Percentiles rank a stretch among this genome's conserved stretches.
phyloP scores from a whole-genome alignment of 495 filamentous ascomycete species.

The Trichocladium antarcticum region DNA sequence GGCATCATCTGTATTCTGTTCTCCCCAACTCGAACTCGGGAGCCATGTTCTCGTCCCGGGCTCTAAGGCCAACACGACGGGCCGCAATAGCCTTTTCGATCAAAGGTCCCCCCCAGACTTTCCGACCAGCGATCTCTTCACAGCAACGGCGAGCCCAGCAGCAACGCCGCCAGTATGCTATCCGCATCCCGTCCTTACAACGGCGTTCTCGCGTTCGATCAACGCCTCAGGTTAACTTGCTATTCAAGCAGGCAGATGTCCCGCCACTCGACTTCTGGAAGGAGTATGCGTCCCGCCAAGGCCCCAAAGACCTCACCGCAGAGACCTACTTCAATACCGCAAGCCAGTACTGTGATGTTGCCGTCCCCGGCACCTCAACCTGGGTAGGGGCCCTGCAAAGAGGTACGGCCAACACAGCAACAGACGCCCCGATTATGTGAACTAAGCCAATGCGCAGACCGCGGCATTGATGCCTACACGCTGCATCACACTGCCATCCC shows the following conservation, averaged over 20 bases:
- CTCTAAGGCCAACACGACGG: neutral
- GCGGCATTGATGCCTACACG: constrained; percentile 15
- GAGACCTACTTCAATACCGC: constrained; percentile 15
- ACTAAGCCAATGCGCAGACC: constrained; percentile 6
- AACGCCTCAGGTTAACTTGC: too few relatives aligned
- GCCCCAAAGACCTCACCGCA: constrained; percentile 16
- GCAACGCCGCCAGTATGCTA: neutral
- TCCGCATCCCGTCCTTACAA: neutral
- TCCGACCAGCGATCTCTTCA: neutral
- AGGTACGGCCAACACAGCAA: constrained; percentile 4
- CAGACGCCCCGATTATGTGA: constrained; percentile 1
- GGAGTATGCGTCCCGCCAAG: neutral
- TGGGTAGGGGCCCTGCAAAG: constrained; percentile 13
- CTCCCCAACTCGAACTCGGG: neutral
- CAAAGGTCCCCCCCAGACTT: neutral
- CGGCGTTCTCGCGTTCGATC: too few relatives aligned
- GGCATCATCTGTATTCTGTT: neutral
- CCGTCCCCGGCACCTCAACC: constrained; percentile 2
- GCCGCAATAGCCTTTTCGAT: neutral
- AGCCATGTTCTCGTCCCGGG: constrained; percentile 1
- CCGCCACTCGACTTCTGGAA: constrained; percentile 23
- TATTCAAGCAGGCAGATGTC: neutral
- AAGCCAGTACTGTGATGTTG: constrained; percentile 17
- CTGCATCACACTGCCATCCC: constrained; percentile 16
- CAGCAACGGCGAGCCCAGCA: neutral